A percentile compares a stretch with the other conserved stretches of the same genome.
Evolutionary conservation across 1,139 yeast genomes (phyloP).

Genomic region (Candida buenavistaensis): DNA sequence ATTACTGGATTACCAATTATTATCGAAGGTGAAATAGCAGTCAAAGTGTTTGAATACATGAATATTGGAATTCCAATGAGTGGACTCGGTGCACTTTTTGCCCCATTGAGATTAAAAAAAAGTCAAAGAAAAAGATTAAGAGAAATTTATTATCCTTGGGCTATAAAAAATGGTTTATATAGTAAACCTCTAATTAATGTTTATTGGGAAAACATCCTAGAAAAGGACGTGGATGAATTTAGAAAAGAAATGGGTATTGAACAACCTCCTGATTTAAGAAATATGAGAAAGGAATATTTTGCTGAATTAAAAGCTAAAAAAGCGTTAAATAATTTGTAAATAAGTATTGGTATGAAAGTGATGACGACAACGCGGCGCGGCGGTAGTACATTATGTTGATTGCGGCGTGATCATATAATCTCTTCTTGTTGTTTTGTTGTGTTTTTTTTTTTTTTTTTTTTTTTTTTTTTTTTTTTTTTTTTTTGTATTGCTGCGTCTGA

Average conservation of each 20-base stretch:
- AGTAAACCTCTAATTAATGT: slow-evolving; percentile 82
- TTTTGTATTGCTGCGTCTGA: no score
- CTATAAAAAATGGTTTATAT: slow-evolving; percentile 68
- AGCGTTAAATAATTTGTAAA: slow-evolving; percentile 22
- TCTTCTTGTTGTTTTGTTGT: no score
- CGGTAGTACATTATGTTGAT: no score
- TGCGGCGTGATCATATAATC: no score
- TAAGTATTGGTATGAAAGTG: no score
- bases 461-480: no score
- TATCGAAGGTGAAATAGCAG: slow-evolving; percentile 93
- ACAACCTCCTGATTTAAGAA: slow-evolving; percentile 74
- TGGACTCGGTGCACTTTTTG: slow-evolving; percentile 84
- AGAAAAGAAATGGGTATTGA: slow-evolving; percentile 73
- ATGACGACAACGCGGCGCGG: background rate
- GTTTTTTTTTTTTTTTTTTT: no score
- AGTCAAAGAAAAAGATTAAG: slow-evolving; percentile 54
- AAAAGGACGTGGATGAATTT: slow-evolving; percentile 68
- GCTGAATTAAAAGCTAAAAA: slow-evolving; percentile 20
- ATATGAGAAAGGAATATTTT: slow-evolving; percentile 49
- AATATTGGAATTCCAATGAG: slow-evolving; percentile 96
- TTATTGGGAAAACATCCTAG: slow-evolving; percentile 88
- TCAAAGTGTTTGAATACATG: slow-evolving; percentile 88
- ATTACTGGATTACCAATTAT: slow-evolving; percentile 87
- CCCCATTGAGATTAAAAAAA: slow-evolving; percentile 69
- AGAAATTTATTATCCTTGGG: slow-evolving; percentile 87